Base-by-base conservation (phyloP, 1,284 basidiomycete genomes). In the Tilletia indica region DNA sequence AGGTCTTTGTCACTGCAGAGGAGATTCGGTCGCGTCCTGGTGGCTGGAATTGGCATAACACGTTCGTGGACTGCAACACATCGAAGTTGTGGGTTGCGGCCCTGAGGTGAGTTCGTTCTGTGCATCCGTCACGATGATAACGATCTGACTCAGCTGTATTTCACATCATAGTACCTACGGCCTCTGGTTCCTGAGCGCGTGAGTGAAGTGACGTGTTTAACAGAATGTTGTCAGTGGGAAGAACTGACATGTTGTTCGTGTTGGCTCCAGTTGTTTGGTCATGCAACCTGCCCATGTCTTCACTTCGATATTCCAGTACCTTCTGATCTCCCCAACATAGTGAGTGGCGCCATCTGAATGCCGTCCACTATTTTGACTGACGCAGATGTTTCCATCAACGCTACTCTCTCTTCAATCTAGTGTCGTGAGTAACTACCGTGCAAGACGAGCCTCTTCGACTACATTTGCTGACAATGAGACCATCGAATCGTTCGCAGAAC, bases 201-300 rank as follows among this genome's bases (percentile, higher is more conserved):
- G 56, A 58, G 56, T 58, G 34, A 1, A 31, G 5, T 25, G 11
- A 5, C 25, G 8, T 3, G 42, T 1, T 31, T 31, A 3, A 45
- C 42, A 45, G 6, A 3, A 8, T 45, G 42, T 9, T 8, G 9
- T 45, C 42, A 45, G 9, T 45, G 42, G 42, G 9, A 0, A 14
- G 14, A 14, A 45, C 42, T 45, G 56, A 58, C 56, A 31, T 34
- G 21, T 31, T 58, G 3, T 4, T 4, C 19, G 1, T 45, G 42
- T 45, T 14, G 42, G 14, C 14, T 31, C 6, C 21, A 58, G 56
- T 14, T 58, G 42, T 25, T 42, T 67, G 39, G 45, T 67, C 11
- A 48, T 67, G 66, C 66, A 47, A 42, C 47, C 66, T 25, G 47
- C 42, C n/a, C 66, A 47, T 21, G 34, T 49, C n/a, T 49, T 67